These are phyloP conservation scores for Aleurites moluccanus DNA, from an alignment of 441 rosid species.

Conservation along the genomic window DNA sequence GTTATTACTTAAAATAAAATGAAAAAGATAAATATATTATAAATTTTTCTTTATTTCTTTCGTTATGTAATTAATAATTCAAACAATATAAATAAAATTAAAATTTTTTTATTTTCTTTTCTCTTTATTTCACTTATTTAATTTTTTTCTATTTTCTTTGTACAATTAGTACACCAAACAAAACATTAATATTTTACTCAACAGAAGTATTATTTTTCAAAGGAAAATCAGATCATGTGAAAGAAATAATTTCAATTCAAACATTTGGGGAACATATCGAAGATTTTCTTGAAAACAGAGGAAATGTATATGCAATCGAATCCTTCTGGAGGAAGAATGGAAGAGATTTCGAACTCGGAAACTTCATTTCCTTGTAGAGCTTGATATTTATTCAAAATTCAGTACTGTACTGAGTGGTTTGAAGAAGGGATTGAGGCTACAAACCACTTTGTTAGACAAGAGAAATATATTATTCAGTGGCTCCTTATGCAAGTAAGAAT, in stretches of 20 bases:
- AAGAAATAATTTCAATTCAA: neutral
- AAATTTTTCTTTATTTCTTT: too few species aligned
- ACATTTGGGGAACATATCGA: neutral
- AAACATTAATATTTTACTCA: too few species aligned
- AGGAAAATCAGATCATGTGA: constrained; percentile 4
- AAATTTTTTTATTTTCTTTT: too few species aligned
- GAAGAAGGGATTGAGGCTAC: constrained; percentile 30
- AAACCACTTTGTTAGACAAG: constrained; percentile 27
- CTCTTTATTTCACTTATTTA: too few species aligned
- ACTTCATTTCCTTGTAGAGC: constrained; percentile 30
- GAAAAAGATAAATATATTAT: too few species aligned
- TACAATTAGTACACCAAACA: too few species aligned
- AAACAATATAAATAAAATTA: too few species aligned
- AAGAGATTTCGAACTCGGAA: neutral
- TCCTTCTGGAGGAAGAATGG: constrained; percentile 1
- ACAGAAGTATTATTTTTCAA: constrained; percentile 23
- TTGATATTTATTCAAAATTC: constrained; percentile 37
- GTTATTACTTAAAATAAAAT: too few species aligned
- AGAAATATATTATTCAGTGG: constrained; percentile 37
- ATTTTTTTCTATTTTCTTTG: too few species aligned
- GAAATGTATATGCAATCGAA: neutral
- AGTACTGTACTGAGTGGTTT: constrained; percentile 37
- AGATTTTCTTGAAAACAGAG: neutral
- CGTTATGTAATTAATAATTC: too few species aligned
- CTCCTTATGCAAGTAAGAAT: constrained; percentile 24